Evolutionary conservation across 2,329 filamentous ascomycete species (phyloP), one percentile per base, ranked within the genome.

Genomic region (Ophiostoma sp.): DNA sequence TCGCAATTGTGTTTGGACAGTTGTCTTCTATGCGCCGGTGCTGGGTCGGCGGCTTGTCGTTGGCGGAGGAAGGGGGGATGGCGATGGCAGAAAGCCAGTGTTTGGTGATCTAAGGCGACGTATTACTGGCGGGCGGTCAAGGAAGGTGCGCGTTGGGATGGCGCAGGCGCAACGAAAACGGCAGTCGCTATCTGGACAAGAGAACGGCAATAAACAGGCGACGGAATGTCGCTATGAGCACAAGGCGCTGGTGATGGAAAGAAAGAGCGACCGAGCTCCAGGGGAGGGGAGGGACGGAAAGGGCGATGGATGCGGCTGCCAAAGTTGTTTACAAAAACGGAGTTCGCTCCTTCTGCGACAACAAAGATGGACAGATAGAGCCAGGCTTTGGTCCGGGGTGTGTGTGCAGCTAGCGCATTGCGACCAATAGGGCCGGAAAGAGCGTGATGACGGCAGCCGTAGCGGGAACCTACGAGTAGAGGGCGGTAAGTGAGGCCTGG

Each of bases 61-160:
- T 47, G 42, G 16, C n/a, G 42, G 63, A 45, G 18, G 42, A 64
- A 44, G 40, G 16, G 42, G 49, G 12, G 49, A 55, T 55, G 49
- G 49, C 49, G 38, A 45, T 27, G 62, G 41, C 62, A 45, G 40
- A 18, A 47, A 44, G n/a, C n/a, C 8, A 27, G 14, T 41, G 60
- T 63, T 42, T 42, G 8, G 49, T 18, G 63, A 44, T 12, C 45
- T 64, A 45, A 18, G 42, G 63, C 63, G 41, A 64, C 42, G 63
- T 64, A 44, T 45, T 47, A 64, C 41, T 44, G 42, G 42, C 18
- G 9, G 60, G 63, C 63, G 63, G 63, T 64, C 63, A 44, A 64
- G 42, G 11, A 64, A 64, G 41, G 62, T 44, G 62, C 60, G 60
- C 62, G 62, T 45, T 64, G 62, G 62, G 18, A 45, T 27, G 62